These are phyloP conservation scores for Clarireedia hainanense DNA, from an alignment of 2,329 filamentous ascomycete species.

Conservation along the genomic window DNA sequence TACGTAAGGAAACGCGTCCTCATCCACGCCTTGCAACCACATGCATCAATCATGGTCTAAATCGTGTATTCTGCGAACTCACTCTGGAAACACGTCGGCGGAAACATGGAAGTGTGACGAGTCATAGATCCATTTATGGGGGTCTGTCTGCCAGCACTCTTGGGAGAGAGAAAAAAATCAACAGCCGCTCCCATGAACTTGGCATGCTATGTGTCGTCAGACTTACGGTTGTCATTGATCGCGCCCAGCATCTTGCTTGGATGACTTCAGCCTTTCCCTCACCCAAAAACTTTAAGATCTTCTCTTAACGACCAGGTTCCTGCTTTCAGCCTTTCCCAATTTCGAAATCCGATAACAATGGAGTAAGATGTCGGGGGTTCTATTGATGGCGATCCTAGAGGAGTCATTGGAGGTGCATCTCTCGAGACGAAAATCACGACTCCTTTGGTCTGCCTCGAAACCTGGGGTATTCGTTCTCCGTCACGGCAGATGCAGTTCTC, in stretches of 20 bases:
- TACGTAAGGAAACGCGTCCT: not conserved
- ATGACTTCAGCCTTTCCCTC: not conserved
- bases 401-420: not conserved
- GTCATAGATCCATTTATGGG: not conserved
- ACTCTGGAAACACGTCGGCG: not conserved
- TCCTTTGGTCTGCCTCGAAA: not conserved
- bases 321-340: not conserved
- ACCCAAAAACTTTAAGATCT: not conserved
- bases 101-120: not conserved
- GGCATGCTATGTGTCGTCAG: not conserved
- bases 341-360: not conserved
- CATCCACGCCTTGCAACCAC: not conserved
- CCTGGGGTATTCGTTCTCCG: not conserved
- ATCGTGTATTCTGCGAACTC: not conserved
- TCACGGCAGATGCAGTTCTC: not conserved
- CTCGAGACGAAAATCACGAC: not conserved
- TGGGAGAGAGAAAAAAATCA: not conserved
- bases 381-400: not conserved
- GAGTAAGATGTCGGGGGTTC: not conserved
- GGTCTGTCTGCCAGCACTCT: not conserved
- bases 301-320: not conserved
- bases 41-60: not conserved
- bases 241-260: not conserved
- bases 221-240: not conserved
- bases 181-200: not conserved